Evolutionary conservation across 495 filamentous ascomycete species (phyloP).

Genomic region (Emericellopsis terricola): DNA sequence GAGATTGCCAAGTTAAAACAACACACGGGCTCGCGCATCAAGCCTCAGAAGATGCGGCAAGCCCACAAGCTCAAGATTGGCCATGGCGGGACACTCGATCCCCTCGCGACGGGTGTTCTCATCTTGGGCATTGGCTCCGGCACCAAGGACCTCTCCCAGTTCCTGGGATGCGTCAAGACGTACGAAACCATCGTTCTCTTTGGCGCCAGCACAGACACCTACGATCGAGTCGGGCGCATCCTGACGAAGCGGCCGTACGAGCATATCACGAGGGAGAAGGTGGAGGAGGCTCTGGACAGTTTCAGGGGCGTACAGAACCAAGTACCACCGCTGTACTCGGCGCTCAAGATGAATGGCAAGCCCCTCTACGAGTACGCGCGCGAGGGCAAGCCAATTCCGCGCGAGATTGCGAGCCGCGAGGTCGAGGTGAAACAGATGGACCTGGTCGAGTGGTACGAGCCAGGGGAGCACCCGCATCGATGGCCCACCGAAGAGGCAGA

Average conservation of each 20-base stretch:
- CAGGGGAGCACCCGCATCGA: slow-evolving; percentile 52
- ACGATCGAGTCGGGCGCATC: slow-evolving; percentile 71
- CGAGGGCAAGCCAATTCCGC: slow-evolving; percentile 65
- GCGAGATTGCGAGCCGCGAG: slow-evolving; percentile 62
- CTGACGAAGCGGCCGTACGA: slow-evolving; percentile 52
- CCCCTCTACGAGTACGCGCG: slow-evolving; percentile 89
- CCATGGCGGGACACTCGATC: slow-evolving; percentile 91
- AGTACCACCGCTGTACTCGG: slow-evolving; percentile 81
- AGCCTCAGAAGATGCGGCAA: slow-evolving; percentile 30
- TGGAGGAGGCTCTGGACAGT: slow-evolving; percentile 55
- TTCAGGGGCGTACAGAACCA: slow-evolving; percentile 85
- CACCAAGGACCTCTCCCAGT: slow-evolving; percentile 62
- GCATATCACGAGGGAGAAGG: slow-evolving; percentile 57
- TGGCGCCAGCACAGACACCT: slow-evolving; percentile 82
- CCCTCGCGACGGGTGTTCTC: slow-evolving; percentile 81
- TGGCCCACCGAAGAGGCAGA: slow-evolving; percentile 62
- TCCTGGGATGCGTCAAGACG: slow-evolving; percentile 74
- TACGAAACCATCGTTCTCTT: slow-evolving; percentile 85
- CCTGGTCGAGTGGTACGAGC: slow-evolving; percentile 74
- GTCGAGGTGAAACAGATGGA: slow-evolving; percentile 63
- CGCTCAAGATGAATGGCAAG: slow-evolving; percentile 79
- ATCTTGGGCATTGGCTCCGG: slow-evolving; percentile 75
- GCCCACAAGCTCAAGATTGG: slow-evolving; percentile 73
- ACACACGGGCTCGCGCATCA: slow-evolving; percentile 31
- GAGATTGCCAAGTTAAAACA: slow-evolving; percentile 37